Conservation (phyloP, 2,329 filamentous ascomycete species). For the Penicillium sp. region DNA sequence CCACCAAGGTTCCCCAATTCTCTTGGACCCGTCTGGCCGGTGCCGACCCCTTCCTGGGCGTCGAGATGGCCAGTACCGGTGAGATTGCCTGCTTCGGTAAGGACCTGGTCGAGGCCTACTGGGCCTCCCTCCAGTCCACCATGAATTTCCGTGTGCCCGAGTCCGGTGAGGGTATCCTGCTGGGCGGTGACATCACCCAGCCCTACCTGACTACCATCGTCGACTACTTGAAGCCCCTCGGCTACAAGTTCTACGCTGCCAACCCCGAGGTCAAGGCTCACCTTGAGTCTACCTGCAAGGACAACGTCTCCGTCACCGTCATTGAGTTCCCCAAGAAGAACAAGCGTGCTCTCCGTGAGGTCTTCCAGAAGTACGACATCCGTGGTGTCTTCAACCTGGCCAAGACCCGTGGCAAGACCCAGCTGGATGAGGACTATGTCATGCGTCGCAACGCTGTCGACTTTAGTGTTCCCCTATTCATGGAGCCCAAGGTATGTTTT, state of each 20-base stretch:
- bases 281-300: conserved; percentile 71
- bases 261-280: conserved; percentile 78
- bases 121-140: conserved; percentile 90
- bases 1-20: conserved; percentile 98
- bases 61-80: conserved; percentile 96
- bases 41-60: conserved; percentile 94
- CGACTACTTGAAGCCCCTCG: conserved; percentile 82
- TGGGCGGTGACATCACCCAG: conserved; percentile 79
- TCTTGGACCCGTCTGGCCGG: conserved; percentile 97
- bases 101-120: conserved; percentile 94
- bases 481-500: conserved; percentile 86
- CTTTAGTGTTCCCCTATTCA: conserved; percentile 96
- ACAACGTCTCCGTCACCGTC: conserved; percentile 73
- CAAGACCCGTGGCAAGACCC: conserved; percentile 76
- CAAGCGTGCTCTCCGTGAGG: conserved; percentile 90
- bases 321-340: conserved; percentile 97
- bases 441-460: conserved; percentile 98
- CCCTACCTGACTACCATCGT: conserved; percentile 75
- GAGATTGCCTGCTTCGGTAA: conserved; percentile 99
- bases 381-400: conserved; percentile 95
- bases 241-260: conserved; percentile 92
- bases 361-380: conserved; percentile 97
- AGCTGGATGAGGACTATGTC: conserved; percentile 92
- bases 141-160: conserved; percentile 99
- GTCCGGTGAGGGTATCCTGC: conserved; percentile 90